These are phyloP conservation scores for Elsinoe arachidis DNA, from an alignment of 2,329 filamentous ascomycete genomes.

Conservation along the genomic window DNA sequence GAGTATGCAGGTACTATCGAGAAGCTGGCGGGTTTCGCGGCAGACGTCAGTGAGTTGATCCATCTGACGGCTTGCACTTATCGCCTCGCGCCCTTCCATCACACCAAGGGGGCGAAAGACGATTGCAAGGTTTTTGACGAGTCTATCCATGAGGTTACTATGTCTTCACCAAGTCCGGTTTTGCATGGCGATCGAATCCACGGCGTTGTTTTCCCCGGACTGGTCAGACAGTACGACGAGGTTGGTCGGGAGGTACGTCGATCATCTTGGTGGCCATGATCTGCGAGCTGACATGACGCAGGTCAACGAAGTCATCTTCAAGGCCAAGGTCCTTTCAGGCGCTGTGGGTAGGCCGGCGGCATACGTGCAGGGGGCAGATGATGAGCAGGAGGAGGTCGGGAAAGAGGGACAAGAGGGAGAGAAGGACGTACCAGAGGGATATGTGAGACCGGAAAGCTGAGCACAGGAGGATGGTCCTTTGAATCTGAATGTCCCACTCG, in stretches of 20 bases:
- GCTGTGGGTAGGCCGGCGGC: not conserved
- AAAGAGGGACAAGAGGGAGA: too few species aligned
- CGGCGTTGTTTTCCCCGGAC: not conserved
- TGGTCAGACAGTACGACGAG: not conserved
- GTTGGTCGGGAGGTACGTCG: not conserved
- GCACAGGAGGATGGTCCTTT: too few species aligned
- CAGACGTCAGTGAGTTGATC: not conserved
- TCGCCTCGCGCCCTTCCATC: not conserved
- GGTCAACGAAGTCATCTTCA: not conserved
- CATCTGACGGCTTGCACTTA: not conserved
- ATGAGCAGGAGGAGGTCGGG: too few species aligned
- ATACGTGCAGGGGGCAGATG: too few species aligned
- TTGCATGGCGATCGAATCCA: not conserved
- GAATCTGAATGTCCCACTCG: too few species aligned
- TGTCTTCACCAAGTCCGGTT: not conserved
- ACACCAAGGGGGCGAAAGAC: not conserved
- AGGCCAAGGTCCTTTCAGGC: not conserved
- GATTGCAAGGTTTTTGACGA: not conserved
- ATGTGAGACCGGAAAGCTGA: too few species aligned
- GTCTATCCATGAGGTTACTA: not conserved
- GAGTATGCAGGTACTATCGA: not conserved
- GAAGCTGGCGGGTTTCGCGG: not conserved
- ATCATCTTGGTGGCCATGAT: too few species aligned
- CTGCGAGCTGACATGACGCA: not conserved
- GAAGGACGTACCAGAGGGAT: too few species aligned